Evolutionary conservation across 345 rosid genomes (phyloP), one percentile per base, ranked within the genome.

Genomic region (Geranium brycei): DNA sequence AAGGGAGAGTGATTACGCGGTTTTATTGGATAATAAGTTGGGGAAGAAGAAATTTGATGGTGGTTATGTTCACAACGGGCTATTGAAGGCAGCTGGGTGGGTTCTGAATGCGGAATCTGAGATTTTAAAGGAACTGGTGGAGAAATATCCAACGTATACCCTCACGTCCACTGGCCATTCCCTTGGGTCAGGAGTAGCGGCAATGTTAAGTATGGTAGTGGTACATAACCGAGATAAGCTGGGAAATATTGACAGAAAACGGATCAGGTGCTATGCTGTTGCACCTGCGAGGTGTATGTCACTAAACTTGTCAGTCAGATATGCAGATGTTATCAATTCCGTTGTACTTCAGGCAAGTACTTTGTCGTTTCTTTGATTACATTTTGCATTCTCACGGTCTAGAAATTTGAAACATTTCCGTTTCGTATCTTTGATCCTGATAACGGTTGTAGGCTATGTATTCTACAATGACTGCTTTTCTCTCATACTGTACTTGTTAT

Each of bases 251-350:
- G 87, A 89, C 23, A 81, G 96, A 66, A 82, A 73, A 67, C 84
- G 95, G 75, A 78, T 90, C n/a, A 82, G 99, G 70, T 84, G 99
- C 81, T 93, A 79, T 56, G 96, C 97, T 35, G 84, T 90, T 47
- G 96, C 99, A 10, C 97, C 99, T 75, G 97, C 99, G 58, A 85
- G 99, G 83, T 93, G 97, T 69, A 88, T 93, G 95, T 90, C 97
- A 0, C 78, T 93, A 62, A 93, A 90, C 73, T 78, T 93, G 84
- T 97, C 99, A 0, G 95, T 90, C 53, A 78, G 87, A 79, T 93
- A 88, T 76, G 99, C 96, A 0, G 97, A 90, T 83, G 96, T 88
- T 51, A 93, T 93, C 75, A 86, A 90, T 75, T 87, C 99, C 59
- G 79, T 93, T 4, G 96, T 93, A 74, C 96, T 93, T 74, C 97